Base-by-base conservation (phyloP, 2,329 filamentous ascomycete species). In the Penicillium glabrum region DNA sequence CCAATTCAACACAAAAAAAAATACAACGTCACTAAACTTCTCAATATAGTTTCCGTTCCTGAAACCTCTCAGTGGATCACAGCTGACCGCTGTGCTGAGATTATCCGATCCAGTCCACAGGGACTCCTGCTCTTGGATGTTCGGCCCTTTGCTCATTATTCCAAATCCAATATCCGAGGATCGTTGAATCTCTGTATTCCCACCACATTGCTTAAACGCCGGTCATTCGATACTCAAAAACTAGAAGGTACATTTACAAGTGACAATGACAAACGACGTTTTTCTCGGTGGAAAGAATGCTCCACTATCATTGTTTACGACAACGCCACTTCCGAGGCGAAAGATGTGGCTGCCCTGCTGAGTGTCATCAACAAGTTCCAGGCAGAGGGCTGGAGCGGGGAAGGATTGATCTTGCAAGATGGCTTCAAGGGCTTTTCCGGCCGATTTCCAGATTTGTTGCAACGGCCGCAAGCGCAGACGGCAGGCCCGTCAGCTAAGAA, bases 301-400 rank as follows among this genome's bases (percentile, higher is more conserved):
- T 86, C 86, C 58, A 85, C 87, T 68, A 91, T 99, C 21, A 82
- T 98, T 37, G 91, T 96, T 0, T 98, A 98, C 68, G 95, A 98
- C 71, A 83, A 86, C 16, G 84, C 83, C 53, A 95, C 93, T 0
- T 79, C 84, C 0, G 87, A 93, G 55, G 82, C 88, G 69, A 91
- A 92, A 61, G 95, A 99, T 72, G 90, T 93, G 0, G 78, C 84
- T 1, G 86, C 89, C 5, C 89, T 92, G 26, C 80, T 91, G 63
- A 96, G 96, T 72, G 96, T 95, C 60, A 83, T 97, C 24, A 96
- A 93, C 73, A 99, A 99, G 70, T 99, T 99, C 67, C 86, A 86
- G 1, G 87, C 83, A 52, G 93, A 96, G 73, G 91, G 90, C 0
- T 98, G 90, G 81, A 76, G 79, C 1, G 93, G 93, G 13, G 81